Evolutionary conservation across 805 yeast genomes (phyloP).

Genomic region (Jamesozyma piceae): DNA sequence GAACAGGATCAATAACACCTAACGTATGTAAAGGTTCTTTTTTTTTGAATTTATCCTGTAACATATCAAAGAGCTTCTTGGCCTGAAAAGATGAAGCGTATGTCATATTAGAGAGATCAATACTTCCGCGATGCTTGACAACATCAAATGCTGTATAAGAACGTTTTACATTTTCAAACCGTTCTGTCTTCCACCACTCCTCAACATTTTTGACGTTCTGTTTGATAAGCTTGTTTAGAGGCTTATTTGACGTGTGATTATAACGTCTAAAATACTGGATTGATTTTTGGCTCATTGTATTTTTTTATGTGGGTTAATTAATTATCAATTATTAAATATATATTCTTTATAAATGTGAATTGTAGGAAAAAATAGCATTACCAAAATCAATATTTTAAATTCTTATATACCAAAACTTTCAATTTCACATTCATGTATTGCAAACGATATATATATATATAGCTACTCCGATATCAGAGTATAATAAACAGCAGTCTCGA

Average conservation of each 20-base stretch:
- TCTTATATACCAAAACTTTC: no score
- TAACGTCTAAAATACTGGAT: neutral
- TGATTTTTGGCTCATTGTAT: neutral
- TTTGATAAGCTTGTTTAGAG: conserved; percentile 13
- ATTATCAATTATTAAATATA: neutral
- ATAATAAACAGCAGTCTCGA: no score
- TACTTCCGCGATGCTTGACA: conserved; percentile 44
- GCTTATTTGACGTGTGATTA: neutral
- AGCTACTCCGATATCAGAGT: no score
- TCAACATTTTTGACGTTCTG: conserved; percentile 32
- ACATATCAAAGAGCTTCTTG: conserved; percentile 38
- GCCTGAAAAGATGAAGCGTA: conserved; percentile 48
- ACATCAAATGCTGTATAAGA: conserved; percentile 46
- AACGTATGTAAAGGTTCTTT: conserved; percentile 45
- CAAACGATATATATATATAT: no score
- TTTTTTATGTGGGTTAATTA: neutral
- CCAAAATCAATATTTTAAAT: no score
- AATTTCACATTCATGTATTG: no score
- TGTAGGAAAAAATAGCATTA: no score
- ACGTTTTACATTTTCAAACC: conserved; percentile 41
- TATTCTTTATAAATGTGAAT: no score
- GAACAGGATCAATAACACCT: conserved; percentile 56
- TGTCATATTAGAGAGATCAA: conserved; percentile 27
- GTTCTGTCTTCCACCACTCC: conserved; percentile 42
- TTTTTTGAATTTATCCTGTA: conserved; percentile 34